These are phyloP conservation scores for Rhodocollybia butyracea DNA, from an alignment of 768 basidiomycete species.

Conservation along the genomic window DNA sequence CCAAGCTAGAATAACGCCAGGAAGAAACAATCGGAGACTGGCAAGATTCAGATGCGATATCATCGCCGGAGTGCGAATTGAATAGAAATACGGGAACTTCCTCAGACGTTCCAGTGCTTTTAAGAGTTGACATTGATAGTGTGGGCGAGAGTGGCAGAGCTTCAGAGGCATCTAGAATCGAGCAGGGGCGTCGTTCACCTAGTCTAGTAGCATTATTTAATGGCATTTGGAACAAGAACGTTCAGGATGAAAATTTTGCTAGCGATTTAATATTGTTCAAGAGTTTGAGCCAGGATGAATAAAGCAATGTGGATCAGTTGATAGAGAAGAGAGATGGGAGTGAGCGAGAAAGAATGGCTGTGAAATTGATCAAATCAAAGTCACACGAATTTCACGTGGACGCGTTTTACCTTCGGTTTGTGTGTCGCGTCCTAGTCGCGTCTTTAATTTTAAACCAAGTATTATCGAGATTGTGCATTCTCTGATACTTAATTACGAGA, in stretches of 20 bases:
- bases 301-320: too few species aligned
- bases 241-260: too few species aligned
- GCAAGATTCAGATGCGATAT: conserved; percentile 3
- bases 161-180: conserved; percentile 35
- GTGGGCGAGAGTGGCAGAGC: conserved; percentile 46
- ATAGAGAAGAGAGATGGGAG: too few species aligned
- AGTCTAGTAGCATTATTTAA: neutral
- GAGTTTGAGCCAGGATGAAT: too few species aligned
- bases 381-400: too few species aligned
- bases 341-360: too few species aligned
- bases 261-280: too few species aligned
- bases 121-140: conserved; percentile 33
- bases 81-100: conserved; percentile 51
- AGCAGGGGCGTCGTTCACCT: conserved; percentile 24
- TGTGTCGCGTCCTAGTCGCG: too few species aligned
- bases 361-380: too few species aligned
- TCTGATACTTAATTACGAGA: neutral
- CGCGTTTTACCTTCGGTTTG: too few species aligned
- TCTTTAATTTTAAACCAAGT: too few species aligned
- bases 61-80: conserved; percentile 17
- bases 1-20: neutral
- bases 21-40: neutral
- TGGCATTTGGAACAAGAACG: neutral
- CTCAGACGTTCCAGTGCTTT: conserved; percentile 37
- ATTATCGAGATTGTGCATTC: neutral